Base-by-base conservation (phyloP, 768 basidiomycete species). In the Leucosporidium yakuticum region DNA sequence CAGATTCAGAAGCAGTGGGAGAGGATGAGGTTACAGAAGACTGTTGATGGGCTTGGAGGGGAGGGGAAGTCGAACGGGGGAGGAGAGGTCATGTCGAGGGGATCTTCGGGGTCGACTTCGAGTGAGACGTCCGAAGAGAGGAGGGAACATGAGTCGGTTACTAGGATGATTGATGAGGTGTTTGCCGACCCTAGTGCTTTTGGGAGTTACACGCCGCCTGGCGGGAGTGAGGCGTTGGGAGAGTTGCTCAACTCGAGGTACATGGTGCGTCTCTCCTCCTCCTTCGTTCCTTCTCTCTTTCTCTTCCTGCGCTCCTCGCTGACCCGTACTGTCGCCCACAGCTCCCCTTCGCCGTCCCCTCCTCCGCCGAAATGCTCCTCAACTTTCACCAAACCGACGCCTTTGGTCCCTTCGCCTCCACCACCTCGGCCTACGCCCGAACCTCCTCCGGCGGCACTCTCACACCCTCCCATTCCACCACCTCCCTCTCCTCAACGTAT, bases 1-100 rank as follows among this genome's bases (percentile, higher is more conserved):
- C 95, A 98, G 75, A 81, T 99, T 14, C 94, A 97, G 79, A 94
- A 91, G 76, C 94, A 98, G 77, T 99, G 95, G 95, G 95, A 99
- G 79, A 82, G 69, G 7, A n/a, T 65, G 17, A 20, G 66, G 31
- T 47, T 62, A 49, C 64, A 67, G 65, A 55, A 58, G 60, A 53
- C 64, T 44, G 70, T 64, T 2, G 67, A 63, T 23, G 62, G 60
- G 9, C 32, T 57, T 15, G 31, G 49, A 31, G 49, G 53, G 48
- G 20, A 32, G 9, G 21, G 23, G 32, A 29, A 29, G n/a, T n/a
- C n/a, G 39, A 44, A 15, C 88, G 91, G 75, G 87, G 87, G 8
- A 23, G 34, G 32, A 20, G n/a, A 36, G 64, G 63, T 4, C 63
- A 60, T 20, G 47, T 23, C 56, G 61, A 67, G 49, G 48, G 50